Percentiles rank a stretch among this genome's conserved stretches.
These are phyloP conservation scores for Cladophialophora carrionii DNA, from an alignment of 2,329 filamentous ascomycete genomes.

Conservation along the genomic window DNA sequence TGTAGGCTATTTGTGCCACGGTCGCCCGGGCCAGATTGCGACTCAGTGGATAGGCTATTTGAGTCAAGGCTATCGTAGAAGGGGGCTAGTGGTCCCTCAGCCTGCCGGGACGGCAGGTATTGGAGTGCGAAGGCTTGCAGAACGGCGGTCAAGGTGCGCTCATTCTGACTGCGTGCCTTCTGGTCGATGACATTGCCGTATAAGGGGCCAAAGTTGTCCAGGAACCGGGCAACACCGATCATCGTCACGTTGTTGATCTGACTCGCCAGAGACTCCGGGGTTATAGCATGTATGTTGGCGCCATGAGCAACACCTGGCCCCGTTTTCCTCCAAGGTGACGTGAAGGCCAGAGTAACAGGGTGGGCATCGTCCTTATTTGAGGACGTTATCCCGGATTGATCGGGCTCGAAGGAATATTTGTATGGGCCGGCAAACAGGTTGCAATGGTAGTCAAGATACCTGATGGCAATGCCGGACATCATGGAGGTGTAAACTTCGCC, in stretches of 20 bases:
- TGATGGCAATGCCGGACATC: conserved; percentile 29
- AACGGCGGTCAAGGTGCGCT: conserved; percentile 23
- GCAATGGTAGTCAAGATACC: conserved; percentile 29
- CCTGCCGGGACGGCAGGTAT: conserved; percentile 18
- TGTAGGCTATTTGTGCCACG: conserved; percentile 15
- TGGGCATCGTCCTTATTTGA: neutral
- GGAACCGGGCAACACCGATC: conserved; percentile 28
- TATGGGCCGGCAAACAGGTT: conserved; percentile 30
- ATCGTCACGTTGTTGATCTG: conserved; percentile 28
- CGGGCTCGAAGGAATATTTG: conserved; percentile 25
- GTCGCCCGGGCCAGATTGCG: neutral
- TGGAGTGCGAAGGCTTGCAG: conserved; percentile 29
- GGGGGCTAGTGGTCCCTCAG: neutral
- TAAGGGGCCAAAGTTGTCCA: conserved; percentile 29
- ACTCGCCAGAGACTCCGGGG: conserved; percentile 13
- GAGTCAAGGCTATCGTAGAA: conserved; percentile 5
- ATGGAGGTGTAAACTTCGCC: conserved; percentile 28
- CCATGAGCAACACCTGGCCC: neutral
- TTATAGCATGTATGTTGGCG: neutral
- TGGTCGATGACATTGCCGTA: conserved; percentile 25
- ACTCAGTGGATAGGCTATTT: neutral
- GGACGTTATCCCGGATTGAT: neutral
- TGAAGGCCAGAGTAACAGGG: conserved; percentile 7
- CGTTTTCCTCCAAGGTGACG: conserved; percentile 14
- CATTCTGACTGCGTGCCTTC: conserved; percentile 23